Conservation (phyloP, 306 rosid genomes). For the Pyrus pyrifolia region DNA sequence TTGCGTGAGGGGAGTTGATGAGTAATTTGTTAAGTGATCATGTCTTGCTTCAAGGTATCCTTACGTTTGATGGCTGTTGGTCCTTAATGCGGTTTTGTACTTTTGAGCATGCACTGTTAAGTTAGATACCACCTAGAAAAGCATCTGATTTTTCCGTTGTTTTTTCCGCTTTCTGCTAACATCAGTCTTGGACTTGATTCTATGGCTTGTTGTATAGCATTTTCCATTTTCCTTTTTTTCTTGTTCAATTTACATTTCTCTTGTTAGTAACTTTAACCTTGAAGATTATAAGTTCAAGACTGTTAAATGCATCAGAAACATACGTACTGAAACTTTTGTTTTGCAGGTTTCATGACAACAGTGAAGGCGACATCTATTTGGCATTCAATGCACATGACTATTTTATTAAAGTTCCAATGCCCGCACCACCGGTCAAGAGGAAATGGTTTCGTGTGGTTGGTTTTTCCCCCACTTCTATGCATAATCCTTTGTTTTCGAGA, state of each 20-base stretch:
- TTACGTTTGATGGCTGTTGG: background rate
- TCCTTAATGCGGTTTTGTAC: background rate
- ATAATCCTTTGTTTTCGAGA: background rate
- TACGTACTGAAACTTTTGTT: background rate
- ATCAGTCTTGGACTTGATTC: background rate
- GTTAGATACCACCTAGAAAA: background rate
- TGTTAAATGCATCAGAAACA: background rate
- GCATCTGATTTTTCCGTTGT: background rate
- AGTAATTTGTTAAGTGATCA: background rate
- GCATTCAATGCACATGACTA: conserved; percentile 88
- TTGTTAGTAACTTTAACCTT: too few relatives aligned
- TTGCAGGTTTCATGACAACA: conserved; percentile 71
- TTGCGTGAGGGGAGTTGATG: background rate
- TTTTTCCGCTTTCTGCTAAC: background rate
- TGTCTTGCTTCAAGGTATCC: background rate
- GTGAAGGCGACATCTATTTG: conserved; percentile 68
- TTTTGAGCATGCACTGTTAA: background rate
- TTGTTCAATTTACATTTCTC: background rate
- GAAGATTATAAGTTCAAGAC: too few relatives aligned
- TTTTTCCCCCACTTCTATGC: conserved; percentile 1
- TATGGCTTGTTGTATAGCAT: background rate
- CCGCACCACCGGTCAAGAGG: conserved; percentile 54
- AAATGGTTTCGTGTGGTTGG: conserved; percentile 94
- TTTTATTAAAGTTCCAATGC: conserved; percentile 40
- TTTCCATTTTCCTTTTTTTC: background rate